A percentile compares a stretch with the other conserved stretches of the same genome.
phyloP scores from a whole-genome alignment of 208 protist species.

The Wallacemonas collosoma region DNA sequence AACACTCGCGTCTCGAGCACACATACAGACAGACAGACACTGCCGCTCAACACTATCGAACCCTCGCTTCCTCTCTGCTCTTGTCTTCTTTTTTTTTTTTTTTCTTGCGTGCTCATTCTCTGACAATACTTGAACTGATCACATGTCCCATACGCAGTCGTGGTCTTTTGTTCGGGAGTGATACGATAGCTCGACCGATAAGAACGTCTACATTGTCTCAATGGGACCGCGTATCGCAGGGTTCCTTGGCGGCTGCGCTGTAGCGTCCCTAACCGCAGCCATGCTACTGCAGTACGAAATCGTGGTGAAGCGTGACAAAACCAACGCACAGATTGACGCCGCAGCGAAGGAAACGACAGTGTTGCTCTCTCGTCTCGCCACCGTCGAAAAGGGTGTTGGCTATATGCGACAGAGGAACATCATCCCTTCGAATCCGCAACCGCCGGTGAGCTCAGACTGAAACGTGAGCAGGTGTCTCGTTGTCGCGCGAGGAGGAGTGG shows the following conservation, averaged over 20 bases:
- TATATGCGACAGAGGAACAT: conserved; percentile 14
- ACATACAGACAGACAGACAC: no score
- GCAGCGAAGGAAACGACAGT: conserved; percentile 26
- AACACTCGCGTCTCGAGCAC: no score
- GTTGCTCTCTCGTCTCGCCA: conserved; percentile 32
- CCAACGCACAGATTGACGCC: conserved; percentile 32
- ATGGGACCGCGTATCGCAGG: conserved; percentile 61
- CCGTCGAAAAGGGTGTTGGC: conserved; percentile 22
- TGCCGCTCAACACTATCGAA: no score
- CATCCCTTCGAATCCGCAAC: background rate
- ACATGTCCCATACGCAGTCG: no score
- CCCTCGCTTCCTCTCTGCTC: no score
- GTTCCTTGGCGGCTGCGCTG: conserved; percentile 38
- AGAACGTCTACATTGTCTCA: no score
- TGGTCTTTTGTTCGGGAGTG: no score
- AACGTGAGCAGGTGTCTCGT: background rate
- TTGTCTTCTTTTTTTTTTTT: background rate
- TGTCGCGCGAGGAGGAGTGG: background rate
- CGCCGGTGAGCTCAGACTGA: background rate
- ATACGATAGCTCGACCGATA: no score
- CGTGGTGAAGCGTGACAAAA: conserved; percentile 34
- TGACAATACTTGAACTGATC: no score
- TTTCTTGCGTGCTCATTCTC: conserved; percentile 1
- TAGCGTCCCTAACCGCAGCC: conserved; percentile 21
- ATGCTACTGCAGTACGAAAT: conserved; percentile 46